Evolutionary conservation across 2,329 filamentous ascomycete species (phyloP).

Genomic region (Penicillium sp.): DNA sequence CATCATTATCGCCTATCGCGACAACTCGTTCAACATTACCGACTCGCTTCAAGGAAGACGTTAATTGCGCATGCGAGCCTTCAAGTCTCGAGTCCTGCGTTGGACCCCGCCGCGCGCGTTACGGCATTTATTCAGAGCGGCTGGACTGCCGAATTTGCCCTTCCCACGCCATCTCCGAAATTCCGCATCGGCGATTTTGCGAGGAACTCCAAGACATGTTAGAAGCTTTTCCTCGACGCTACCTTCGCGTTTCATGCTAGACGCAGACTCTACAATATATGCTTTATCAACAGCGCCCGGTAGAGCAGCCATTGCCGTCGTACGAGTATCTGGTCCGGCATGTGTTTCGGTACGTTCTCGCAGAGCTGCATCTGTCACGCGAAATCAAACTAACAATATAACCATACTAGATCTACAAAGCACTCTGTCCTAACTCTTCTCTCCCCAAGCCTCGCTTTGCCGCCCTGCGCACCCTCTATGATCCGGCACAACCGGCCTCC

Average conservation of each 20-base stretch:
- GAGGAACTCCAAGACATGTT: neutral
- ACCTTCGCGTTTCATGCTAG: slow-evolving; percentile 17
- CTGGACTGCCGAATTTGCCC: slow-evolving; percentile 8
- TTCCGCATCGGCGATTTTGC: slow-evolving; percentile 3
- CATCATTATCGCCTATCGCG: neutral
- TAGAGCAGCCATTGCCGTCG: slow-evolving; percentile 83
- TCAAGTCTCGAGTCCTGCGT: slow-evolving; percentile 18
- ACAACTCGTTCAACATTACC: neutral
- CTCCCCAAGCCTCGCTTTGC: slow-evolving; percentile 63
- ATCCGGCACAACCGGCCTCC: slow-evolving; percentile 48
- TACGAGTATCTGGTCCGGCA: slow-evolving; percentile 78
- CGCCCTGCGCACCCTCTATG: slow-evolving; percentile 69
- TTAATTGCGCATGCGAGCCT: slow-evolving; percentile 33
- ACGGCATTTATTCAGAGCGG: slow-evolving; percentile 17
- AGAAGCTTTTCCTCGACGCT: slow-evolving; percentile 26
- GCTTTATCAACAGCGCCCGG: slow-evolving; percentile 85
- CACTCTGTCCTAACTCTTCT: slow-evolving; percentile 56
- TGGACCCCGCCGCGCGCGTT: slow-evolving; percentile 27
- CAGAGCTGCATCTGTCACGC: neutral
- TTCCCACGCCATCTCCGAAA: slow-evolving; percentile 11
- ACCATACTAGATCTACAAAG: slow-evolving; percentile 60
- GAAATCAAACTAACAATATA: neutral
- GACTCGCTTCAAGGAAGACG: neutral
- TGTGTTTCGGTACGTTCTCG: slow-evolving; percentile 59
- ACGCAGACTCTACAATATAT: slow-evolving; percentile 68